phyloP scores from a whole-genome alignment of 163 green algal species.

The Scenedesmus sp. region DNA sequence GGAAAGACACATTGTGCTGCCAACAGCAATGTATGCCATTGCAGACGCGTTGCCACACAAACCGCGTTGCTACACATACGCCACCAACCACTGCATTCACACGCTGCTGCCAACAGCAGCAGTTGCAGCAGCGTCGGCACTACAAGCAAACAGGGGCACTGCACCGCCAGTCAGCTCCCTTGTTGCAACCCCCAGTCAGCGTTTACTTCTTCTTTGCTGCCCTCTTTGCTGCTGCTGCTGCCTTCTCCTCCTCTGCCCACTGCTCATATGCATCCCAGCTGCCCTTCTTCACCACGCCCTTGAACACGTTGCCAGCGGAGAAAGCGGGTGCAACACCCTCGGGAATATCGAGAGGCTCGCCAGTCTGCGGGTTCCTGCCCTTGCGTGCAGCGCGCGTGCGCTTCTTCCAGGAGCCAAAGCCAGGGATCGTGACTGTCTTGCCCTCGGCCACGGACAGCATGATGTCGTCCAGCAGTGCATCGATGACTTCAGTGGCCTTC shows the following conservation, averaged over 20 bases:
- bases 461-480: slow-evolving; percentile 65
- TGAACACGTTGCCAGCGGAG: slow-evolving; percentile 60
- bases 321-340: slow-evolving; percentile 60
- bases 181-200: neutral
- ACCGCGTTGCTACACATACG: neutral
- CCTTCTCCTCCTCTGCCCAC: slow-evolving; percentile 2
- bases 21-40: neutral
- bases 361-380: slow-evolving; percentile 73
- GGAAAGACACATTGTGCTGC: neutral
- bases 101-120: slow-evolving; percentile 1
- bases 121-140: neutral
- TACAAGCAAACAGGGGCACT: neutral
- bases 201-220: slow-evolving; percentile 31
- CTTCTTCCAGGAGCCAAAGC: slow-evolving; percentile 73
- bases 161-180: neutral
- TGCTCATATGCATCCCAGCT: slow-evolving; percentile 31
- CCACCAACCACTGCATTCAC: neutral
- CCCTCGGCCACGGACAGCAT: slow-evolving; percentile 58
- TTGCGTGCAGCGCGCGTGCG: slow-evolving; percentile 54
- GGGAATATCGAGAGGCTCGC: slow-evolving; percentile 59
- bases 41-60: neutral
- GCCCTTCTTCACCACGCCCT: slow-evolving; percentile 57
- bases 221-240: slow-evolving; percentile 29
- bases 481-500: slow-evolving; percentile 47
- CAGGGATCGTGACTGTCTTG: slow-evolving; percentile 63